Conservation (phyloP, 768 basidiomycete species). For the Mycena venus region DNA sequence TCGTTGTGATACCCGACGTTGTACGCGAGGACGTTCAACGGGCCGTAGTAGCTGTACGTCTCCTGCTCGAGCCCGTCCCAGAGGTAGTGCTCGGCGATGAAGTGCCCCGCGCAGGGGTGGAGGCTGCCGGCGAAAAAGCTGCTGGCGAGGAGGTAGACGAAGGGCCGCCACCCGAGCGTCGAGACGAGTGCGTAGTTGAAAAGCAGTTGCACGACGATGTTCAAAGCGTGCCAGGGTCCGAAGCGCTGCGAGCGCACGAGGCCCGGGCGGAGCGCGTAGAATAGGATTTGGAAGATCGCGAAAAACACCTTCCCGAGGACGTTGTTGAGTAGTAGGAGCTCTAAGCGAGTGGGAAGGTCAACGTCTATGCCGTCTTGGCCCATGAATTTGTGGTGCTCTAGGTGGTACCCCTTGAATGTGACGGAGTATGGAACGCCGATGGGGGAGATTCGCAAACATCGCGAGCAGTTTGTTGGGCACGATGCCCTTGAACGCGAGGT, state of each 20-base stretch:
- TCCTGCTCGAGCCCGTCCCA: slow-evolving; percentile 95
- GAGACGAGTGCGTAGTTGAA: slow-evolving; percentile 80
- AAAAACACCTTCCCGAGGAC: slow-evolving; percentile 99
- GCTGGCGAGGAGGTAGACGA: slow-evolving; percentile 88
- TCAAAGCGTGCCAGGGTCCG: slow-evolving; percentile 89
- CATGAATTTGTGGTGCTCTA: slow-evolving; percentile 96
- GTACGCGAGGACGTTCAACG: slow-evolving; percentile 90
- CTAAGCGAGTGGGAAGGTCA: slow-evolving; percentile 90
- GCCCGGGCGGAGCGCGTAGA: slow-evolving; percentile 96
- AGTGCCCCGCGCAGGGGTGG: slow-evolving; percentile 97
- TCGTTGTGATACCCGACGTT: slow-evolving; percentile 99
- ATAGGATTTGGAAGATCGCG: slow-evolving; percentile 98
- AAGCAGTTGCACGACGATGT: slow-evolving; percentile 75
- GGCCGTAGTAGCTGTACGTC: slow-evolving; percentile 97
- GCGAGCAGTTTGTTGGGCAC: slow-evolving; percentile 89
- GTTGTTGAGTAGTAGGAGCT: slow-evolving; percentile 90
- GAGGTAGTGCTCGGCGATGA: slow-evolving; percentile 97
- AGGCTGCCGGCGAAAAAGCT: slow-evolving; percentile 97
- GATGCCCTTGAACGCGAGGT: slow-evolving; percentile 90
- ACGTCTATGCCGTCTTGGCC: slow-evolving; percentile 98
- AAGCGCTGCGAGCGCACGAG: slow-evolving; percentile 88
- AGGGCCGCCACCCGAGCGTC: slow-evolving; percentile 56
- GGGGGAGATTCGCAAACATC: slow-evolving; percentile 91
- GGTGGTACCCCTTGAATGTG: slow-evolving; percentile 97
- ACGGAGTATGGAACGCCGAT: slow-evolving; percentile 96